Conservation (phyloP, 2,329 filamentous ascomycete species). For the Fusarium virguliforme region DNA sequence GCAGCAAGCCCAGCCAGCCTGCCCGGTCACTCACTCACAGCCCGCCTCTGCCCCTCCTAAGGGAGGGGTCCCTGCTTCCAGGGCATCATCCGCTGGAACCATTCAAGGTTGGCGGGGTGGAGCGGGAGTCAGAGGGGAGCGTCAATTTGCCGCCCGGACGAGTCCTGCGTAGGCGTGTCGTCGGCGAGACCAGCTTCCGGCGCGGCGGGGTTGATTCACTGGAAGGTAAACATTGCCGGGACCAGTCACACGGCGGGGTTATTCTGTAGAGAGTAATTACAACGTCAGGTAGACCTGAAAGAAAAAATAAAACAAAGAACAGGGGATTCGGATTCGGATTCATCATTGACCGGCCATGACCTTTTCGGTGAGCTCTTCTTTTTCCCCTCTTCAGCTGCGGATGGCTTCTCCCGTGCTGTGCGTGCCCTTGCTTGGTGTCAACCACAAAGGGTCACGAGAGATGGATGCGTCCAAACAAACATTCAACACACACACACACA, state of each 20-base stretch:
- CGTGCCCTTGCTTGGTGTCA: not conserved
- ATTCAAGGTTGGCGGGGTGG: slow-evolving; percentile 40
- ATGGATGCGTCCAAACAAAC: slow-evolving; percentile 4
- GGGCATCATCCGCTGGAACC: slow-evolving; percentile 34
- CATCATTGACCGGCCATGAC: not conserved
- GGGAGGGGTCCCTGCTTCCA: slow-evolving; percentile 41
- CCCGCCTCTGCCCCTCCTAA: slow-evolving; percentile 32
- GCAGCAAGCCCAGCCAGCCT: not conserved
- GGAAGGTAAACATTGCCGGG: slow-evolving; percentile 19
- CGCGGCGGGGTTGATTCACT: slow-evolving; percentile 15
- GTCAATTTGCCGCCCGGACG: slow-evolving; percentile 23
- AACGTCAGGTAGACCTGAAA: slow-evolving; percentile 9
- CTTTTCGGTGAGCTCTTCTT: not conserved
- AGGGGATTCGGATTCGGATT: slow-evolving; percentile 13
- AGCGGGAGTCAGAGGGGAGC: slow-evolving; percentile 31
- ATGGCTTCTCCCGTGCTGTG: slow-evolving; percentile 1
- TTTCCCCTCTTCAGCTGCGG: not conserved
- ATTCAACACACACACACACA: slow-evolving; percentile 1
- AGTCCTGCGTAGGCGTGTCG: not conserved
- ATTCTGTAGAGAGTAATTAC: slow-evolving; percentile 28
- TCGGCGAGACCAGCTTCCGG: slow-evolving; percentile 23
- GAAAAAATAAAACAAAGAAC: not conserved
- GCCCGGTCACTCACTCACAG: slow-evolving; percentile 1
- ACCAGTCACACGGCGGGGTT: slow-evolving; percentile 32
- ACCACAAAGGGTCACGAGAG: slow-evolving; percentile 17